A percentile compares a stretch with the other conserved stretches of the same genome.
Evolutionary conservation across 495 filamentous ascomycete species (phyloP).

Genomic region (Aspergillus saccharolyticus): DNA sequence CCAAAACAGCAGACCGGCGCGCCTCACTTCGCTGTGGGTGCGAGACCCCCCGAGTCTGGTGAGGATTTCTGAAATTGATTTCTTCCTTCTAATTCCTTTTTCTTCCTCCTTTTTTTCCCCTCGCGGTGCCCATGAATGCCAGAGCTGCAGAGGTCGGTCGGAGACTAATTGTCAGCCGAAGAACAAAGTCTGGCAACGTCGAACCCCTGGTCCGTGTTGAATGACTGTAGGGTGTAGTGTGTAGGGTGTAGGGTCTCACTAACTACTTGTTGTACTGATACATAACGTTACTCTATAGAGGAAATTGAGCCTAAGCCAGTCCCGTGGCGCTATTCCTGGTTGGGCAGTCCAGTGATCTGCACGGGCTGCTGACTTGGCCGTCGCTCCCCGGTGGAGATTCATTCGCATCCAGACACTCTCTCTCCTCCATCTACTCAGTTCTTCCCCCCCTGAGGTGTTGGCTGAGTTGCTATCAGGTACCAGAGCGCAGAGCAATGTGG

Average conservation of each 20-base stretch:
- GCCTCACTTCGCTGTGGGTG: slow-evolving; percentile 24
- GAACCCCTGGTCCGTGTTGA: not conserved
- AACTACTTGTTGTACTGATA: no score
- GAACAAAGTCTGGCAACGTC: not conserved
- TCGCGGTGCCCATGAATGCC: no score
- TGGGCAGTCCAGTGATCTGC: slow-evolving; percentile 18
- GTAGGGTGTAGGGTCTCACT: no score
- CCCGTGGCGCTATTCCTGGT: slow-evolving; percentile 6
- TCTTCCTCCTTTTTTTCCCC: no score
- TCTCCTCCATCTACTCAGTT: slow-evolving; percentile 5
- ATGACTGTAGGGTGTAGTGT: not conserved
- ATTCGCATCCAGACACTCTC: not conserved
- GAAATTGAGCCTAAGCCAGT: not conserved
- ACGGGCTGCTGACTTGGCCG: slow-evolving; percentile 16
- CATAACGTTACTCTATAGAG: no score
- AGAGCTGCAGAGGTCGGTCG: not conserved
- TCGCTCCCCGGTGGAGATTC: slow-evolving; percentile 11
- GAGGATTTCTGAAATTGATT: not conserved
- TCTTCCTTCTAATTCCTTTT: no score
- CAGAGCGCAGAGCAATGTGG: not conserved
- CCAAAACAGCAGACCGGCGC: slow-evolving; percentile 17
- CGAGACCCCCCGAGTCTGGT: not conserved
- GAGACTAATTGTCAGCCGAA: not conserved
- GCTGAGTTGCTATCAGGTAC: not conserved
- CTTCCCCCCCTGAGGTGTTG: not conserved